These are phyloP conservation scores for Alternaria incomplexa DNA, from an alignment of 2,329 filamentous ascomycete genomes.

Conservation along the genomic window DNA sequence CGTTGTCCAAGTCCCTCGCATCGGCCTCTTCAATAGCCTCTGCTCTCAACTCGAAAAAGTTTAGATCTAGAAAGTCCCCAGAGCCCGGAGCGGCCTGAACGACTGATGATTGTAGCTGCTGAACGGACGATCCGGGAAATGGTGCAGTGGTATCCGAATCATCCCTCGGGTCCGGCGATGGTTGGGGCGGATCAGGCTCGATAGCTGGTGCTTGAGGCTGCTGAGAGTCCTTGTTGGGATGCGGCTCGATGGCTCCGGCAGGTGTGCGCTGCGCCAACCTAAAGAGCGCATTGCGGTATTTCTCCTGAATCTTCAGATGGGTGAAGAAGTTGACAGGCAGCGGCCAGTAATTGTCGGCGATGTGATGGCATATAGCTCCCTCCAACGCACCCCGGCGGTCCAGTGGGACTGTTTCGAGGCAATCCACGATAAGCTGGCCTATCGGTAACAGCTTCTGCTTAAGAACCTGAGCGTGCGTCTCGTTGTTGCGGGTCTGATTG, in stretches of 20 bases:
- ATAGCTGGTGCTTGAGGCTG: not conserved
- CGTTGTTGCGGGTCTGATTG: conserved; percentile 7
- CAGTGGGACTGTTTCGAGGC: not conserved
- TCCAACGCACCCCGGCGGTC: conserved; percentile 11
- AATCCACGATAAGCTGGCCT: conserved; percentile 13
- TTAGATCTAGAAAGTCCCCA: not conserved
- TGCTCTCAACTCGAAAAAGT: not conserved
- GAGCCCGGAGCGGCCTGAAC: not conserved
- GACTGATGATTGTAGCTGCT: not conserved
- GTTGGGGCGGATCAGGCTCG: not conserved
- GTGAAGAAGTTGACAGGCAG: conserved; percentile 9
- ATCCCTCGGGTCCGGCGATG: not conserved
- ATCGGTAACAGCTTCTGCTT: conserved; percentile 21
- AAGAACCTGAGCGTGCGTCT: conserved; percentile 20
- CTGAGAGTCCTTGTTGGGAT: not conserved
- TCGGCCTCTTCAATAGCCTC: not conserved
- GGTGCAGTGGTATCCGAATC: not conserved
- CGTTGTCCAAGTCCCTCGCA: not conserved
- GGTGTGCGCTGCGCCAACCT: not conserved
- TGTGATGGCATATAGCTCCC: conserved; percentile 19
- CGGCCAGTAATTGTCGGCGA: conserved; percentile 27
- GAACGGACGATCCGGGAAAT: not conserved
- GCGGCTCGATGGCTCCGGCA: not conserved
- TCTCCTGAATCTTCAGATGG: conserved; percentile 18
- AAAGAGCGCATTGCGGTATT: conserved; percentile 19